Conservation (phyloP, 345 rosid species). For the thale cress (Arabidopsis thaliana) region TAIR10.1 NC_003074.8:22335001-22335500, state of each 20-base stretch:
- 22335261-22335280: background rate
- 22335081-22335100: slow-evolving; percentile 60
- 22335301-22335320: slow-evolving; percentile 61
- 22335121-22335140: slow-evolving; percentile 69
- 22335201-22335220: background rate
- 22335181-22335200: slow-evolving; percentile 49
- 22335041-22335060: slow-evolving; percentile 74
- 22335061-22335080: slow-evolving; percentile 52
- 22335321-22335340: slow-evolving; percentile 56
- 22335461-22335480: background rate
- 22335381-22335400: slow-evolving; percentile 83
- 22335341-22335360: slow-evolving; percentile 55
- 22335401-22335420: slow-evolving; percentile 49
- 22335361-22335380: slow-evolving; percentile 74
- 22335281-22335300: slow-evolving; percentile 59
- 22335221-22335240: background rate
- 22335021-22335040: slow-evolving; percentile 79
- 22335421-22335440: background rate
- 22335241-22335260: background rate
- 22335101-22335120: slow-evolving; percentile 58
- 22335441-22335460: background rate
- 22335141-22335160: slow-evolving; percentile 61
- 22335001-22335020: slow-evolving; percentile 4
- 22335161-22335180: slow-evolving; percentile 51
- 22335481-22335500: slow-evolving; percentile 50